These are phyloP conservation scores for Geopyxis carbonaria DNA, from an alignment of 495 filamentous ascomycete species.

Conservation along the genomic window DNA sequence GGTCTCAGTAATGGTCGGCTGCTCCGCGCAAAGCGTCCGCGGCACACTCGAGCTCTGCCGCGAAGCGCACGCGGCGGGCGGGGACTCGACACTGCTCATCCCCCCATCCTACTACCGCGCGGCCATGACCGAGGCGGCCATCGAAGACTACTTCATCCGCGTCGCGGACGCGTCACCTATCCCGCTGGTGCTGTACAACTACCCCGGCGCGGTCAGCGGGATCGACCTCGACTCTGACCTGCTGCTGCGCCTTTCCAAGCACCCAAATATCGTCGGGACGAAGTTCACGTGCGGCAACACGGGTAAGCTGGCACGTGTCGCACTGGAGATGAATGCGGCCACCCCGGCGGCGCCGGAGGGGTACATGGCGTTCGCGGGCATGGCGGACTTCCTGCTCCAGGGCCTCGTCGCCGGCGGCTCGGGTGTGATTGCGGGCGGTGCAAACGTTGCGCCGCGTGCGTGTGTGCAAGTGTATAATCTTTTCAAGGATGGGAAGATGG, in stretches of 20 bases:
- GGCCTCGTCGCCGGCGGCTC: conserved; percentile 63
- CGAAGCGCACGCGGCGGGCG: conserved; percentile 47
- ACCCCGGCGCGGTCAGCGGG: conserved; percentile 76
- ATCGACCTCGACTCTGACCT: conserved; percentile 87
- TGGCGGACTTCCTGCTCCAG: conserved; percentile 76
- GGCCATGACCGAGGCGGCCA: conserved; percentile 57
- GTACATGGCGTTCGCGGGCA: conserved; percentile 77
- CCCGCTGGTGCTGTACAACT: conserved; percentile 78
- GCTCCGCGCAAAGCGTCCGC: conserved; percentile 59
- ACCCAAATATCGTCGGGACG: conserved; percentile 71
- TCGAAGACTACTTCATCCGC: conserved; percentile 58
- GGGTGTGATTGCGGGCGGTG: conserved; percentile 73
- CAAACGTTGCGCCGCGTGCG: conserved; percentile 69
- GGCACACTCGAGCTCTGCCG: conserved; percentile 59
- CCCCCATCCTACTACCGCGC: conserved; percentile 72
- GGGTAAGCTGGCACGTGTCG: conserved; percentile 72
- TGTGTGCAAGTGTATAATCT: conserved; percentile 71
- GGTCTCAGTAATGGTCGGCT: conserved; percentile 65
- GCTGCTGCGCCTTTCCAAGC: conserved; percentile 60
- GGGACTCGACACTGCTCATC: conserved; percentile 60
- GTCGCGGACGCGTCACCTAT: conserved; percentile 61
- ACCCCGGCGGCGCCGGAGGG: conserved; percentile 47
- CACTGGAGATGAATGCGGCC: conserved; percentile 56
- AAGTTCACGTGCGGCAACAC: conserved; percentile 89
- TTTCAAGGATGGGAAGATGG: conserved; percentile 51